Evolutionary conservation across 2,329 filamentous ascomycete species (phyloP).

Genomic region (Emergomyces pasteurianus): DNA sequence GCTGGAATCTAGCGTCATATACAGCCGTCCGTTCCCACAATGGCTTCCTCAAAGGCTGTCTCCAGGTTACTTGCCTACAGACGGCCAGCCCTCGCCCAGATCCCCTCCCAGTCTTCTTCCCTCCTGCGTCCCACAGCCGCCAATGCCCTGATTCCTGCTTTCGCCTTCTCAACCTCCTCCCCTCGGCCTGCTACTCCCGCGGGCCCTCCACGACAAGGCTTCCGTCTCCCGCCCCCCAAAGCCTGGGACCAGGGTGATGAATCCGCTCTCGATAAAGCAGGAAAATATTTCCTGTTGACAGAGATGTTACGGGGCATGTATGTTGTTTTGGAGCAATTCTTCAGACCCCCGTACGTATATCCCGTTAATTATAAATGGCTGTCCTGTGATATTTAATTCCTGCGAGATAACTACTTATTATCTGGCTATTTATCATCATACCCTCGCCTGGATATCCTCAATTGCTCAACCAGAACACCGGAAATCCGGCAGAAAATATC

Average conservation of each 20-base stretch:
- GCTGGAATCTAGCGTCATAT: conserved; percentile 11
- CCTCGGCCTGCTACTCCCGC: conserved; percentile 52
- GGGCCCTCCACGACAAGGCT: conserved; percentile 67
- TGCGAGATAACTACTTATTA: not conserved
- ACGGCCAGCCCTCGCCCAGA: conserved; percentile 18
- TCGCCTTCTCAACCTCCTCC: conserved; percentile 53
- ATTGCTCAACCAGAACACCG: not conserved
- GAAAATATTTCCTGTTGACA: conserved; percentile 87
- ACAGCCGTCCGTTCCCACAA: conserved; percentile 16
- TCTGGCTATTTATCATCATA: not conserved
- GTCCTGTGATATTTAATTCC: not conserved
- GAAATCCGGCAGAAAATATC: not conserved
- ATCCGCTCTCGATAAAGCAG: conserved; percentile 66
- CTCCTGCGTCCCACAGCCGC: conserved; percentile 22
- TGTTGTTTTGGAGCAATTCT: conserved; percentile 93
- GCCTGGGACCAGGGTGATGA: conserved; percentile 74
- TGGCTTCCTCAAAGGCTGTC: conserved; percentile 35
- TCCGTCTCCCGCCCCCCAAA: conserved; percentile 61
- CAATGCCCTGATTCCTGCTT: conserved; percentile 32
- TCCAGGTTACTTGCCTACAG: conserved; percentile 33
- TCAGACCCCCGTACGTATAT: conserved; percentile 79
- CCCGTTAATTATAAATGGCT: conserved; percentile 1
- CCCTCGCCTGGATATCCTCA: not conserved
- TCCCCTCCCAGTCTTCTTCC: conserved; percentile 20
- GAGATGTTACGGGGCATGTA: conserved; percentile 99